phyloP scores from a whole-genome alignment of 345 rosid species.

The Gynandropsis gynandra region DNA sequence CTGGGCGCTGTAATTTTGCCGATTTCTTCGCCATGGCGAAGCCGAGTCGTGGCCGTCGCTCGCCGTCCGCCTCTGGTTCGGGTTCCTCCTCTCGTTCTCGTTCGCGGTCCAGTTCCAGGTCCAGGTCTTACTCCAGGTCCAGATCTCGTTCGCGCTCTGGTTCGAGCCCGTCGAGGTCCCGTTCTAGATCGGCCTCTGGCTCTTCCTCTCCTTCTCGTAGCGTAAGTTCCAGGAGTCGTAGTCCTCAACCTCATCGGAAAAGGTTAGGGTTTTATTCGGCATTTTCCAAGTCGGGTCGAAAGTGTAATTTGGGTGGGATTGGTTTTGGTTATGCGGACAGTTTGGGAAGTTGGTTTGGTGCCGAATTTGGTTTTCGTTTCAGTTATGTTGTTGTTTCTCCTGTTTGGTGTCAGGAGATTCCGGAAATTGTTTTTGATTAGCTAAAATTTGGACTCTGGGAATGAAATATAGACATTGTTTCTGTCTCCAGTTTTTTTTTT shows the following conservation, averaged over 20 bases:
- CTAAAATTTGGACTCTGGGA: too few relatives aligned
- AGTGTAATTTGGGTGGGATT: neutral
- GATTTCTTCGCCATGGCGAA: constrained; percentile 10
- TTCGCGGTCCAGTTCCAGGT: neutral
- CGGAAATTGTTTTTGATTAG: too few relatives aligned
- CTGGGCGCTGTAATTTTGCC: neutral
- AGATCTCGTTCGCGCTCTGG: constrained; percentile 27
- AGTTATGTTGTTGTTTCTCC: neutral
- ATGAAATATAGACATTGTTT: too few relatives aligned
- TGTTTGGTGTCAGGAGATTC: neutral
- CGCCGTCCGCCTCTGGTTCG: constrained; percentile 4
- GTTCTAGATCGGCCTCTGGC: constrained; percentile 27
- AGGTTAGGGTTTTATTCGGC: constrained; percentile 22
- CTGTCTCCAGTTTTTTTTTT: too few relatives aligned
- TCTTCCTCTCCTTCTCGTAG: constrained; percentile 26
- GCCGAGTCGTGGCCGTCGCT: constrained; percentile 12
- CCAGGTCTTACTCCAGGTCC: neutral
- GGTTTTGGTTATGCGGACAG: neutral
- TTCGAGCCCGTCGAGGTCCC: constrained; percentile 29
- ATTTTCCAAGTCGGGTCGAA: neutral
- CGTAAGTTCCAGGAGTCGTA: constrained; percentile 9
- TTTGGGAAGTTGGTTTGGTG: neutral
- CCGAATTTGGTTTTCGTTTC: neutral
- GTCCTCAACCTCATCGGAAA: constrained; percentile 27
- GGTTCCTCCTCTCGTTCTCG: constrained; percentile 1